These are phyloP conservation scores for Aureobasidium melanogenum DNA, from an alignment of 2,329 filamentous ascomycete genomes.

Conservation along the genomic window DNA sequence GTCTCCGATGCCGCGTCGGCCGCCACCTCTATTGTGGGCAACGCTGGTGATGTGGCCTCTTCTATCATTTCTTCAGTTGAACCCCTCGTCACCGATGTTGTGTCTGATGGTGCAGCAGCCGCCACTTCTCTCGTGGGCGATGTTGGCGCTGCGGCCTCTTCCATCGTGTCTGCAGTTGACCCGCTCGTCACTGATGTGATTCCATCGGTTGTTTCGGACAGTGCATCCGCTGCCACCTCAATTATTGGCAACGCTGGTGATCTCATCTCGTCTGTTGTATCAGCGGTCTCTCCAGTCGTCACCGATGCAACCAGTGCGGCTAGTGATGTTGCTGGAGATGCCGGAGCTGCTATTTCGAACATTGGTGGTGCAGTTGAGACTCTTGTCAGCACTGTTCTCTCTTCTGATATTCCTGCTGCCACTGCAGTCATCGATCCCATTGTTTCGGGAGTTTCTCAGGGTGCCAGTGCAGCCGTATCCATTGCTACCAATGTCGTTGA, in stretches of 20 bases:
- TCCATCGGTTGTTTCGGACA: too few species aligned
- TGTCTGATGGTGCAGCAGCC: neutral
- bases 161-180: neutral
- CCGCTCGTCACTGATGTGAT: neutral
- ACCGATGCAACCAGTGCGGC: neutral
- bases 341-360: neutral
- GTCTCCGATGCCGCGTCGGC: too few species aligned
- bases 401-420: neutral
- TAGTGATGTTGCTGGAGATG: neutral
- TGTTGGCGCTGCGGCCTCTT: neutral
- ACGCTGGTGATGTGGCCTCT: neutral
- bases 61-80: neutral
- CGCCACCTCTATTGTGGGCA: too few species aligned
- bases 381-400: neutral
- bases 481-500: neutral
- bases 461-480: neutral
- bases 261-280: neutral
- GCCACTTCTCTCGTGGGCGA: neutral
- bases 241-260: neutral
- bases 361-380: neutral
- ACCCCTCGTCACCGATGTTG: neutral
- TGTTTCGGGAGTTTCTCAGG: neutral
- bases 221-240: too few species aligned
- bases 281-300: neutral
- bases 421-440: neutral